Evolutionary conservation across 2,329 filamentous ascomycete genomes (phyloP), one percentile per base, ranked within the genome.

Genomic region (Pyricularia pennisetigena): DNA sequence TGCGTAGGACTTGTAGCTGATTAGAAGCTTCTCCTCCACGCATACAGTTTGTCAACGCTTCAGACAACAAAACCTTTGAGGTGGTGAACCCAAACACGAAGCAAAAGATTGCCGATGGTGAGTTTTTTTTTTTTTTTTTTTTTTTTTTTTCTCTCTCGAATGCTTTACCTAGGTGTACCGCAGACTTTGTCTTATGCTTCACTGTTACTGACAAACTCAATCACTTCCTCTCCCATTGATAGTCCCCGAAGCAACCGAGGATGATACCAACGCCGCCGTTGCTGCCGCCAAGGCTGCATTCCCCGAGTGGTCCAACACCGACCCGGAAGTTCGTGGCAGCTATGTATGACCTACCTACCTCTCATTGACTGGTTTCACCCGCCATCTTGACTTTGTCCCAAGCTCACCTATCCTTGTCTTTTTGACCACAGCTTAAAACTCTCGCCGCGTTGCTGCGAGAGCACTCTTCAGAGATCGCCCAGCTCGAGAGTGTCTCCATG

Each of bases 401-500:
- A 64, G 83, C 82, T 78, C 24, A 62, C 23, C 24, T 23, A 62
- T 29, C 7, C 3, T 16, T 20, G 26, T 23, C 59, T 62, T 49
- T 49, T 49, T 49, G 23, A 16, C 12, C 9, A 14, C 12, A 29
- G 70, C 71, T 86, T 70, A 81, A 79, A 69, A 82, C 80, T 65
- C 76, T 86, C 0, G 82, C 82, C 0, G 74, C 70, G 0, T 76
- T 85, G 23, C 76, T 86, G 57, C 75, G 75, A 7, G 73, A 79
- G 14, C 70, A 80, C 67, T 75, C 76, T n/a, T 69, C 74, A 1
- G 79, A 84, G 68, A 76, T 85, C 1, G 81, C 82, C 7, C 71
- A 75, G 1, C 75, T 83, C 4, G 81, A 83, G 61, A 79, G 81
- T 20, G 73, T 79, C 68, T 78, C 80, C 64, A 83, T 82, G 78